Evolutionary conservation across 2,329 filamentous ascomycete species (phyloP).

Genomic region (Trichoderma sp.): DNA sequence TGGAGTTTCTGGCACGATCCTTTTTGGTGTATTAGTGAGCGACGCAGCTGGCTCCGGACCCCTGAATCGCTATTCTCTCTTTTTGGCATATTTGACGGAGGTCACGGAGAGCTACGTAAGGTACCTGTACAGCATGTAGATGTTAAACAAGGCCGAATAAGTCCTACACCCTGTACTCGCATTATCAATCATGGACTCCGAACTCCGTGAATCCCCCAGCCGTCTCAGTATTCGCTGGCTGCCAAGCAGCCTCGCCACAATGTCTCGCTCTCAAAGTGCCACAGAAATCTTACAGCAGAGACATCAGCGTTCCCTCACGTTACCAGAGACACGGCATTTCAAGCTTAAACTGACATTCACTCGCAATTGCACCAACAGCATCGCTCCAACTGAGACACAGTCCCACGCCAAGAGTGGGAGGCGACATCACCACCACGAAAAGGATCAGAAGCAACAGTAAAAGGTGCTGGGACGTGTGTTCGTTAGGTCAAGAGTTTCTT

Average conservation of each 20-base stretch:
- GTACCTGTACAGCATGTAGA: not conserved
- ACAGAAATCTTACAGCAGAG: not conserved
- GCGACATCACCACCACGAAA: not conserved
- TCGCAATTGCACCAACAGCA: not conserved
- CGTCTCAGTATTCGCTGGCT: not conserved
- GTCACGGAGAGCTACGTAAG: not conserved
- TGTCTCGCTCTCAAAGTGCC: not conserved
- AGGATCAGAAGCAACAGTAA: not conserved
- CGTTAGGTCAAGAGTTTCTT: not conserved
- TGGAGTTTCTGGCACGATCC: not conserved
- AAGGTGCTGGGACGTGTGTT: not conserved
- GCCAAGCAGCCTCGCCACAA: slow-evolving; percentile 10
- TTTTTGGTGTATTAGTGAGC: slow-evolving; percentile 1
- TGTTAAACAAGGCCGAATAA: not conserved
- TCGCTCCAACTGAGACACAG: not conserved
- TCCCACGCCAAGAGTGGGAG: not conserved
- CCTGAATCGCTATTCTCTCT: not conserved
- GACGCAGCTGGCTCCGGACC: not conserved
- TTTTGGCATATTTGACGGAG: not conserved
- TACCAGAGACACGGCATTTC: slow-evolving; percentile 11
- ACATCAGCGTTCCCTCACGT: not conserved
- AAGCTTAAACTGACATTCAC: slow-evolving; percentile 19
- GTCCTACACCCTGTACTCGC: not conserved
- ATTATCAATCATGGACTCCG: not conserved
- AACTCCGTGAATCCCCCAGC: not conserved